Evolutionary conservation across 805 yeast genomes (phyloP).

Genomic region (Kuraishia capsulata): DNA sequence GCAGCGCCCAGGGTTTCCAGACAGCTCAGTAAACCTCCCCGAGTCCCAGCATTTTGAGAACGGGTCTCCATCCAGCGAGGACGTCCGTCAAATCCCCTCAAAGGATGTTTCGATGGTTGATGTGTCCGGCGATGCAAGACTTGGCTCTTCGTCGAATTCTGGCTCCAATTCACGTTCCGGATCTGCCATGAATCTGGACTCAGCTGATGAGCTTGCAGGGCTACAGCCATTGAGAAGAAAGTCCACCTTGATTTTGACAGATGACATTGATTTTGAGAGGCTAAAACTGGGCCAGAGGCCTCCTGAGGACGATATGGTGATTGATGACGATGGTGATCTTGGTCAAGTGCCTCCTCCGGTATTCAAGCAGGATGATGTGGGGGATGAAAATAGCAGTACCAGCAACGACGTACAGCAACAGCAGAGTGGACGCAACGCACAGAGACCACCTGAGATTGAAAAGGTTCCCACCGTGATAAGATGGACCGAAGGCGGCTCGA

Average conservation of each 20-base stretch:
- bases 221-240: conserved; percentile 39
- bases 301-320: conserved; percentile 16
- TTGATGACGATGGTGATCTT: conserved; percentile 18
- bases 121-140: conserved; percentile 5
- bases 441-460: conserved; percentile 11
- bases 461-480: conserved; percentile 55
- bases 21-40: neutral
- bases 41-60: conserved; percentile 1
- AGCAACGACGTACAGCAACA: conserved; percentile 5
- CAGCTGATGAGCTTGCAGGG: conserved; percentile 1
- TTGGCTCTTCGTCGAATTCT: neutral
- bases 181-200: conserved; percentile 9
- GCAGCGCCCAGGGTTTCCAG: neutral
- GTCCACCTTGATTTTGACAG: conserved; percentile 64
- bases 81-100: conserved; percentile 2
- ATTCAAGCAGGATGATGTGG: conserved; percentile 3
- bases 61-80: neutral
- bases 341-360: conserved; percentile 9
- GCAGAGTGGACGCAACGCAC: conserved; percentile 4
- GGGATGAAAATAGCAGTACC: conserved; percentile 3
- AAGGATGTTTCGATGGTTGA: conserved; percentile 28
- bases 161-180: conserved; percentile 1
- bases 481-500: conserved; percentile 96
- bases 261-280: conserved; percentile 51
- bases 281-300: conserved; percentile 28